Conservation (phyloP, 306 rosid genomes). For the Nissolia schottii region DNA sequence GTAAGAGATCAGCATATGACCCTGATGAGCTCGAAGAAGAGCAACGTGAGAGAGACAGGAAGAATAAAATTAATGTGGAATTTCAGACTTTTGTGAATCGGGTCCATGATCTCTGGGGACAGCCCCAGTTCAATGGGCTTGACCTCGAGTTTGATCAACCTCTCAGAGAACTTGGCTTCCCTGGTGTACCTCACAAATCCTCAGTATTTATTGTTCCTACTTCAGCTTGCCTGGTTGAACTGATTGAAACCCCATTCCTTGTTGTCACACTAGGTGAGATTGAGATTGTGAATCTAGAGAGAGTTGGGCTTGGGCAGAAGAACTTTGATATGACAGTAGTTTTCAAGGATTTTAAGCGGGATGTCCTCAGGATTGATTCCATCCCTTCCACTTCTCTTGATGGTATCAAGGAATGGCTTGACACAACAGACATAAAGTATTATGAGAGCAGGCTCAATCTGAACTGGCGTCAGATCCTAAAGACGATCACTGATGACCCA, state of each 20-base stretch:
- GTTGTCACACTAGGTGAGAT: constrained; percentile 71
- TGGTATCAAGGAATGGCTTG: constrained; percentile 96
- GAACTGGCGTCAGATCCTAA: constrained; percentile 90
- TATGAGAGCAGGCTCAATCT: constrained; percentile 95
- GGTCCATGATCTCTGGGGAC: constrained; percentile 93
- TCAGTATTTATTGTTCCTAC: constrained; percentile 88
- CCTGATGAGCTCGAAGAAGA: constrained; percentile 98
- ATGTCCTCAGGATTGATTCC: constrained; percentile 89
- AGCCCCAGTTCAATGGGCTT: constrained; percentile 71
- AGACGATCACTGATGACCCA: constrained; percentile 94
- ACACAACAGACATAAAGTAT: constrained; percentile 87
- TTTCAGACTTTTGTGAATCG: constrained; percentile 88
- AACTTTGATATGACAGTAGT: constrained; percentile 74
- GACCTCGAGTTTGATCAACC: constrained; percentile 99
- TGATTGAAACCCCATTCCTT: constrained; percentile 83
- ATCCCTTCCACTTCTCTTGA: constrained; percentile 91
- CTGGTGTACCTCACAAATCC: constrained; percentile 88
- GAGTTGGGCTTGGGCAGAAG: constrained; percentile 91
- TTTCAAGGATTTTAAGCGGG: constrained; percentile 84
- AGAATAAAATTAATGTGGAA: constrained; percentile 81
- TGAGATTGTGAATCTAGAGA: constrained; percentile 76
- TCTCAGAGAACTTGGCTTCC: constrained; percentile 94
- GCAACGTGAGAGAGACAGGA: constrained; percentile 85
- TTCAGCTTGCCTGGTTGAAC: constrained; percentile 85
- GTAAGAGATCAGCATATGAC: constrained; percentile 74